Percentiles rank a stretch among this genome's conserved stretches.
Evolutionary conservation across 495 filamentous ascomycete genomes (phyloP).

Genomic region (Aeminium ludgeri): DNA sequence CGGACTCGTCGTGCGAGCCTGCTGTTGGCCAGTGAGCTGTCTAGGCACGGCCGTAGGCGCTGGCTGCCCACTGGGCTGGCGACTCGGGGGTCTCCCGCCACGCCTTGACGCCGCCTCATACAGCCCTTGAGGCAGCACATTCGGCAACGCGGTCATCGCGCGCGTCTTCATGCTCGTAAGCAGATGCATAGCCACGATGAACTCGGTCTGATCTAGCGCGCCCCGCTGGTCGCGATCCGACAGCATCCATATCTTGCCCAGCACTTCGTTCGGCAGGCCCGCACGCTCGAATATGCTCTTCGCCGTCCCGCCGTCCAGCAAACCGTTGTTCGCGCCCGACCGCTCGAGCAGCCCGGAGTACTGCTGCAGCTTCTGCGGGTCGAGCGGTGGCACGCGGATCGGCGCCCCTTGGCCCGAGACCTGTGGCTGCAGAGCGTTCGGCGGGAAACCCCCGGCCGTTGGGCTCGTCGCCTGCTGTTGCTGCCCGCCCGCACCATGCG

Average conservation of each 20-base stretch:
- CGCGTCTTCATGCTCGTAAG: constrained; percentile 79
- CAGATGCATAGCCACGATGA: constrained; percentile 96
- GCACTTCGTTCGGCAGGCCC: constrained; percentile 69
- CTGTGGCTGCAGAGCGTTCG: constrained; percentile 39
- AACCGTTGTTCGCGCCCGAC: constrained; percentile 57
- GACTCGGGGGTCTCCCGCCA: constrained; percentile 28
- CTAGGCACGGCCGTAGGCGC: constrained; percentile 38
- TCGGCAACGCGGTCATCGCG: constrained; percentile 59
- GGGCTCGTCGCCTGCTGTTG: constrained; percentile 33
- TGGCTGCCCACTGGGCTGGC: constrained; percentile 3
- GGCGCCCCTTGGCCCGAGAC: constrained; percentile 34
- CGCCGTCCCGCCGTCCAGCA: constrained; percentile 61
- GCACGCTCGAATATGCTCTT: constrained; percentile 92
- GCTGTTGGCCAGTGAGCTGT: constrained; percentile 47
- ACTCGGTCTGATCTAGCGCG: constrained; percentile 74
- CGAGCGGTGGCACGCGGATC: constrained; percentile 78
- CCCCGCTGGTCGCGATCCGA: constrained; percentile 86
- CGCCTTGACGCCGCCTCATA: constrained; percentile 82
- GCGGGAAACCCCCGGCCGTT: constrained; percentile 13
- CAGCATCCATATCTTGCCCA: constrained; percentile 88
- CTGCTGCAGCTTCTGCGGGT: constrained; percentile 72
- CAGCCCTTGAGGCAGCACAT: constrained; percentile 63
- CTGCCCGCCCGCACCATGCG: constrained; percentile 18
- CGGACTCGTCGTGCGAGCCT: constrained; percentile 50
- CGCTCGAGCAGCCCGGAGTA: constrained; percentile 78